Percentiles rank a stretch among this genome's conserved stretches.
Conservation (phyloP, 2,329 filamentous ascomycete species). For the Penicillium sp. region DNA sequence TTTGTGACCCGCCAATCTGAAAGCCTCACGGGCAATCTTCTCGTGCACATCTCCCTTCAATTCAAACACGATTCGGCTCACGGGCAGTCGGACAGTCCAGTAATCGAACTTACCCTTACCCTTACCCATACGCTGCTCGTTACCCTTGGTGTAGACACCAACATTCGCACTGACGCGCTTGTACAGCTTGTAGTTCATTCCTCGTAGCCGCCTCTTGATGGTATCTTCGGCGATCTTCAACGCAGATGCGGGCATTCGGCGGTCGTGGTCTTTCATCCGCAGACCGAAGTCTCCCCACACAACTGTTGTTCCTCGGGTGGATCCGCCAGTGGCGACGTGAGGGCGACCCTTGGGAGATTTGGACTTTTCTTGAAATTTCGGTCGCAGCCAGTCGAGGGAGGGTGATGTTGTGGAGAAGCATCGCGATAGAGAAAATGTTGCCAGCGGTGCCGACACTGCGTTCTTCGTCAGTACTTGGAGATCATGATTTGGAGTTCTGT, state of each 20-base stretch:
- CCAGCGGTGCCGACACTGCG: slow-evolving; percentile 30
- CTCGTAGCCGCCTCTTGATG: slow-evolving; percentile 83
- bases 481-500: slow-evolving; percentile 6
- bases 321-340: slow-evolving; percentile 86
- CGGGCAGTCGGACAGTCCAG: slow-evolving; percentile 86
- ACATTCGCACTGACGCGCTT: slow-evolving; percentile 90
- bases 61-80: slow-evolving; percentile 91
- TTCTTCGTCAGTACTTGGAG: slow-evolving; percentile 23
- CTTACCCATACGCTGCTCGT: slow-evolving; percentile 98
- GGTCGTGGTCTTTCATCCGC: slow-evolving; percentile 90
- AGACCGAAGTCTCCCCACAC: slow-evolving; percentile 96
- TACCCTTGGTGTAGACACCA: slow-evolving; percentile 92
- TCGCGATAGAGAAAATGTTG: slow-evolving; percentile 50
- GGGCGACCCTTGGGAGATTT: slow-evolving; percentile 88
- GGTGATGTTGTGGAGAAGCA: slow-evolving; percentile 71
- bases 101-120: slow-evolving; percentile 97
- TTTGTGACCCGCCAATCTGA: slow-evolving; percentile 91
- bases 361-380: slow-evolving; percentile 75
- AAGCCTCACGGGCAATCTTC: slow-evolving; percentile 89
- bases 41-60: slow-evolving; percentile 91
- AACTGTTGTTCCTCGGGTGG: slow-evolving; percentile 87
- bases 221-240: slow-evolving; percentile 91
- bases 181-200: slow-evolving; percentile 89
- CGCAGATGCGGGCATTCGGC: slow-evolving; percentile 81
- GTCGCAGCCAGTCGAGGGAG: slow-evolving; percentile 75